phyloP scores from a whole-genome alignment of 441 rosid species.

The Manihot esculenta region DNA sequence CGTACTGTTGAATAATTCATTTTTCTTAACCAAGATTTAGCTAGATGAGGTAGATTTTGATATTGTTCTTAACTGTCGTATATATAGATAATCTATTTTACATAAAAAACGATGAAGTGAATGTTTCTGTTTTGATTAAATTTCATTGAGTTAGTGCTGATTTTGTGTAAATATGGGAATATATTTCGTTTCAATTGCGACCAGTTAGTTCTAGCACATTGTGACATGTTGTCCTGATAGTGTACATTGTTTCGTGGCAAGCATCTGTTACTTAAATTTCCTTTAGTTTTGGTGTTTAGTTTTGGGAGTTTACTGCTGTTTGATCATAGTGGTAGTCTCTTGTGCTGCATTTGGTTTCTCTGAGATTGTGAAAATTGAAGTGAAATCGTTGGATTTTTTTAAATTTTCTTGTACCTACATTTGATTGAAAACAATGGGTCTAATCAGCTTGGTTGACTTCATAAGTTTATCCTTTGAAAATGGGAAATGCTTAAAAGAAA shows the following conservation, averaged over 20 bases:
- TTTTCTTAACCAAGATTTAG: constrained; percentile 4
- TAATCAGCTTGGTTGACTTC: neutral
- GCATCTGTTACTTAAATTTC: neutral
- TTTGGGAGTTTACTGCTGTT: constrained; percentile 2
- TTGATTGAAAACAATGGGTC: neutral
- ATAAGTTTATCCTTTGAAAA: neutral
- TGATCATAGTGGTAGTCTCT: neutral
- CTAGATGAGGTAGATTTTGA: neutral
- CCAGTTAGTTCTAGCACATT: neutral
- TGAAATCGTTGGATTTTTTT: neutral
- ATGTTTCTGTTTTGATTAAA: neutral
- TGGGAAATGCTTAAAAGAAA: neutral
- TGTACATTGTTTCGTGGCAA: neutral
- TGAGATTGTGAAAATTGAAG: neutral
- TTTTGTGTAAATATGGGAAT: neutral
- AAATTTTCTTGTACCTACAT: neutral
- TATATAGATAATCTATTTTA: neutral
- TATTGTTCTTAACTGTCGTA: neutral
- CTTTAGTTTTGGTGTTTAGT: neutral
- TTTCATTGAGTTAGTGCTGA: neutral
- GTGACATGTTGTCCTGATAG: neutral
- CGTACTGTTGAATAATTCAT: neutral
- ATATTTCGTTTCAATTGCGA: neutral
- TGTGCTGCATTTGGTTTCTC: neutral
- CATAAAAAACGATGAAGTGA: neutral